Percentiles rank a stretch among this genome's conserved stretches.
phyloP scores from a whole-genome alignment of 2,329 filamentous ascomycete species.

The Colletotrichum melonis region DNA sequence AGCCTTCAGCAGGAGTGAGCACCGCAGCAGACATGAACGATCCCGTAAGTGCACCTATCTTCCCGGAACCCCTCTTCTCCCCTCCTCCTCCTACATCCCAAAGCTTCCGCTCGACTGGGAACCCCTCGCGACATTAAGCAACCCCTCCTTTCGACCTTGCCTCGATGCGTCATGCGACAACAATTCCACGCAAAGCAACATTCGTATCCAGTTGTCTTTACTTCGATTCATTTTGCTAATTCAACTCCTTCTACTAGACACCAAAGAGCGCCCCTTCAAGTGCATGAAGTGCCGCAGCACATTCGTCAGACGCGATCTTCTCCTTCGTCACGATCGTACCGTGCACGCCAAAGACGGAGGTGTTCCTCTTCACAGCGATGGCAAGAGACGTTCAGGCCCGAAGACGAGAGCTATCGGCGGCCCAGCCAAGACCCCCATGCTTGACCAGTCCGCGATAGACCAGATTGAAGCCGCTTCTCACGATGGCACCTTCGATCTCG shows the following conservation, averaged over 20 bases:
- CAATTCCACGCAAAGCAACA: neutral
- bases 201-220: neutral
- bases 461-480: constrained; percentile 87
- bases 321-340: constrained; percentile 96
- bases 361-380: constrained; percentile 91
- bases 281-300: constrained; percentile 98
- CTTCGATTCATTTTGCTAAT: constrained; percentile 40
- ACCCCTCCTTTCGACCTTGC: constrained; percentile 16
- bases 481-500: constrained; percentile 93
- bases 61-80: constrained; percentile 26
- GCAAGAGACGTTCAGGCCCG: constrained; percentile 82
- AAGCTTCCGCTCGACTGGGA: constrained; percentile 22
- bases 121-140: constrained; percentile 14
- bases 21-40: constrained; percentile 95
- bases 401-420: constrained; percentile 73
- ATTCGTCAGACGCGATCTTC: constrained; percentile 95
- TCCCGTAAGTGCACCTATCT: constrained; percentile 80
- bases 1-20: constrained; percentile 97
- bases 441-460: constrained; percentile 89
- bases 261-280: constrained; percentile 98
- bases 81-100: constrained; percentile 18
- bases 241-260: constrained; percentile 70
- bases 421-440: constrained; percentile 81
- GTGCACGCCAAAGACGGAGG: constrained; percentile 99
- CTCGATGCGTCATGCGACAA: neutral